Evolutionary conservation across 2,329 filamentous ascomycete genomes (phyloP).

Genomic region (Aureobasidium zeae): DNA sequence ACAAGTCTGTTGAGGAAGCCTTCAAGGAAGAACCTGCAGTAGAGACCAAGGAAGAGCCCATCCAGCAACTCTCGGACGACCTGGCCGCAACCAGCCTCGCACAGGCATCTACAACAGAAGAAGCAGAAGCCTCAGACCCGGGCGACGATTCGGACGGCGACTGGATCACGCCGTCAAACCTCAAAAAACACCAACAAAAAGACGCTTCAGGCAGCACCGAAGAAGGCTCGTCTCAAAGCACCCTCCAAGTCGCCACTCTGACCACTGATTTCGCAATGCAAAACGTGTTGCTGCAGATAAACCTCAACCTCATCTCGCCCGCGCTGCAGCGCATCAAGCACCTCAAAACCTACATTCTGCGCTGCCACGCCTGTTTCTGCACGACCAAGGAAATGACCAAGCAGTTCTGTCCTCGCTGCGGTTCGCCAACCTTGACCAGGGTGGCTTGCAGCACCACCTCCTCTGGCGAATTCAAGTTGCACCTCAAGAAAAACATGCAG

Average conservation of each 20-base stretch:
- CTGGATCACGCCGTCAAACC: conserved; percentile 92
- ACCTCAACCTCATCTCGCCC: conserved; percentile 77
- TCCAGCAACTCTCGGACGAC: too few species aligned
- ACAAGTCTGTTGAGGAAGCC: not conserved
- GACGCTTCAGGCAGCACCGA: conserved; percentile 44
- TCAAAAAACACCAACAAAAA: conserved; percentile 71
- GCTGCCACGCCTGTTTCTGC: conserved; percentile 89
- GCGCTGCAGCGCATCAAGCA: conserved; percentile 70
- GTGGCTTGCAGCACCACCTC: conserved; percentile 77
- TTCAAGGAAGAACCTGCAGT: conserved; percentile 1
- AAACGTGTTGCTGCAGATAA: conserved; percentile 90
- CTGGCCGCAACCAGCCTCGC: not conserved
- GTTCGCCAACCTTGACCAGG: conserved; percentile 75
- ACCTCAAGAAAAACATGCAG: conserved; percentile 90
- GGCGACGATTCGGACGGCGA: conserved; percentile 51
- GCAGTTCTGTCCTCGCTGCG: conserved; percentile 90
- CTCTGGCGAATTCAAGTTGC: conserved; percentile 70
- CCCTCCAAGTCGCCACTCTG: conserved; percentile 79
- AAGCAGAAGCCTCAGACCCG: conserved; percentile 22
- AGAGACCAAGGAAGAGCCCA: too few species aligned
- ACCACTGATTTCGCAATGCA: conserved; percentile 98
- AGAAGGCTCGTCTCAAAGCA: conserved; percentile 45
- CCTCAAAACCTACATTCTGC: conserved; percentile 79
- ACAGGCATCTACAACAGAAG: conserved; percentile 12
- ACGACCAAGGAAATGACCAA: conserved; percentile 73